A percentile compares a stretch with the other conserved stretches of the same genome.
These are phyloP conservation scores for Chlorella sorokiniana DNA, from an alignment of 139 green algal genomes.

Conservation along the genomic window DNA sequence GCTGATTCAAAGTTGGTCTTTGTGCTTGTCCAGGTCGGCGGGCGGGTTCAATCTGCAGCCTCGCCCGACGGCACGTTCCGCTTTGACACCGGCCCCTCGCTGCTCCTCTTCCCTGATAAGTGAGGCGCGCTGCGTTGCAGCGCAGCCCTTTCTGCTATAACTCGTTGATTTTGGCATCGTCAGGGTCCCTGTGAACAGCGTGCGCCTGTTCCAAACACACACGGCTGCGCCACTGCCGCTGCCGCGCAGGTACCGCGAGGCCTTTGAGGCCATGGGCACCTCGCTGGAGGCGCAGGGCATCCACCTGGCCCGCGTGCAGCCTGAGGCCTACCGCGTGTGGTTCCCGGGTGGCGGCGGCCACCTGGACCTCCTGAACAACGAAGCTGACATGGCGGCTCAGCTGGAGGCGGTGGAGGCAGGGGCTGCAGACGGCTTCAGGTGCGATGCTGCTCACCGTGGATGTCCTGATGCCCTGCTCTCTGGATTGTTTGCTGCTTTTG, in stretches of 20 bases:
- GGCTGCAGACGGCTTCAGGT: conserved; percentile 57
- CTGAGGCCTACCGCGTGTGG: conserved; percentile 80
- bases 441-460: not conserved
- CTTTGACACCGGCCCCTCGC: conserved; percentile 80
- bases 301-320: conserved; percentile 45
- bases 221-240: too few relatives aligned
- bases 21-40: conserved; percentile 42
- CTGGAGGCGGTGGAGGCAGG: conserved; percentile 78
- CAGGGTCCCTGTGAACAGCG: too few relatives aligned
- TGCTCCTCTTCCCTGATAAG: conserved; percentile 78
- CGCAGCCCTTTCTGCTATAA: too few relatives aligned
- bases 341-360: conserved; percentile 52
- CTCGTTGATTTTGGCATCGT: not conserved
- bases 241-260: conserved; percentile 37
- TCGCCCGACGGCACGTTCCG: conserved; percentile 51
- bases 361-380: conserved; percentile 84
- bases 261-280: conserved; percentile 69
- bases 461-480: not conserved
- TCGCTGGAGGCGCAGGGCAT: conserved; percentile 52
- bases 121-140: too few relatives aligned
- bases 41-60: conserved; percentile 47
- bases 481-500: not conserved
- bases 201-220: too few relatives aligned
- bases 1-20: not conserved
- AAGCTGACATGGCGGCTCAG: conserved; percentile 73